Evolutionary conservation across 148 eudicot genomes (phyloP).

Genomic region (Heliamphora exappendiculata): DNA sequence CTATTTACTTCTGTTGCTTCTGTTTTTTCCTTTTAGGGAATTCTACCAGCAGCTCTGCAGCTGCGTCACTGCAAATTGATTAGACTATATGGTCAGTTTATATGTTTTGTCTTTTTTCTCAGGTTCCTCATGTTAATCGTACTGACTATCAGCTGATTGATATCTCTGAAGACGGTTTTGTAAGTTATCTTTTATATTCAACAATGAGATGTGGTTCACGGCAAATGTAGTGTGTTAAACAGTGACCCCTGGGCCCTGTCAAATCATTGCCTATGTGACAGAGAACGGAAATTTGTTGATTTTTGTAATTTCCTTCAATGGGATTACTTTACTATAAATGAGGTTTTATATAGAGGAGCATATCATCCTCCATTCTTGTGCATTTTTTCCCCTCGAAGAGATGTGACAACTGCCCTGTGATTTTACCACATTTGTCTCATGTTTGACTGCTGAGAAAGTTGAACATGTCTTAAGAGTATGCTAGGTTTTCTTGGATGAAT

Average conservation of each 20-base stretch:
- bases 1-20: background rate
- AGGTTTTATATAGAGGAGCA: background rate
- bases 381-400: background rate
- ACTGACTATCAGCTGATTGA: constrained; percentile 59
- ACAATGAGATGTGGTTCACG: background rate
- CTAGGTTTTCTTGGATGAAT: background rate
- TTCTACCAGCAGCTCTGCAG: background rate
- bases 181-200: constrained; percentile 13
- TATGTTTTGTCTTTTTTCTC: background rate
- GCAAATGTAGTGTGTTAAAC: background rate
- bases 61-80: background rate
- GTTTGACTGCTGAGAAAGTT: background rate
- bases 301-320: background rate
- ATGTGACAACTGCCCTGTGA: background rate
- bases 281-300: background rate
- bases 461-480: background rate
- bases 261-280: background rate
- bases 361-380: background rate
- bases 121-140: constrained; percentile 56
- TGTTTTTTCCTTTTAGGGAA: background rate
- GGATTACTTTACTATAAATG: background rate
- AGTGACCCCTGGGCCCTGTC: background rate
- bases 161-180: constrained; percentile 57
- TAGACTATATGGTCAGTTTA: background rate
- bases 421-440: background rate